These are phyloP conservation scores for Komagataella phaffii DNA, from an alignment of 805 yeast species.

Conservation along the genomic window DNA sequence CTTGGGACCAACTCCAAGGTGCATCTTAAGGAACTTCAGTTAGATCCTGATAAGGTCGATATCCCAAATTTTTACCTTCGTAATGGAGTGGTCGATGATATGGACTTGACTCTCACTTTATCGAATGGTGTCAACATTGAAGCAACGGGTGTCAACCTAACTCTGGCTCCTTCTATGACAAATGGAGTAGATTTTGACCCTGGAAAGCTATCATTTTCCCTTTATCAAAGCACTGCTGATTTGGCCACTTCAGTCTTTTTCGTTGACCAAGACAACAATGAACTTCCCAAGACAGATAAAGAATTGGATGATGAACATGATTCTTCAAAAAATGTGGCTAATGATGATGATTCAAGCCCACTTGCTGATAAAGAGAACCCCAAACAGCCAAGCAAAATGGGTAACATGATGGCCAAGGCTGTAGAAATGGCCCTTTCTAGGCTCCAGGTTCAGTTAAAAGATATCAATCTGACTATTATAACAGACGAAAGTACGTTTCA, in stretches of 20 bases:
- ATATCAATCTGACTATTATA: conserved; percentile 33
- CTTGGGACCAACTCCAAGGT: conserved; percentile 40
- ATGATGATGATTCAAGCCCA: conserved; percentile 5
- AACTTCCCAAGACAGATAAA: conserved; percentile 16
- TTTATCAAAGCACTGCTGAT: conserved; percentile 65
- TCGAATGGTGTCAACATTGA: conserved; percentile 59
- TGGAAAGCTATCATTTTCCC: conserved; percentile 26
- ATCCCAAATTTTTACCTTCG: conserved; percentile 53
- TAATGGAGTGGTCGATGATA: conserved; percentile 41
- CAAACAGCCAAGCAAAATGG: conserved; percentile 23
- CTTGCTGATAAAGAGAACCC: conserved; percentile 8
- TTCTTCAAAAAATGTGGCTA: conserved; percentile 10
- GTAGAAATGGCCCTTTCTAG: conserved; percentile 56
- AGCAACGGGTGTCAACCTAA: conserved; percentile 41
- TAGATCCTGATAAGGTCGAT: conserved; percentile 59
- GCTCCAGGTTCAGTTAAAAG: conserved; percentile 33
- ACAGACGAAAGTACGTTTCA: conserved; percentile 28
- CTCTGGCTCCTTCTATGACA: conserved; percentile 20
- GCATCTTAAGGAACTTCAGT: conserved; percentile 44
- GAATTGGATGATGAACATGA: conserved; percentile 14
- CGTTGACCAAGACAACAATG: conserved; percentile 15
- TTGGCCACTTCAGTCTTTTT: conserved; percentile 48
- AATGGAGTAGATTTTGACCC: conserved; percentile 3
- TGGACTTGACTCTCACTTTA: conserved; percentile 48
- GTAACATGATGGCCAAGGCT: conserved; percentile 47